Conservation (phyloP, 1,284 basidiomycete species). For the Cutaneotrichosporon sp. region DNA sequence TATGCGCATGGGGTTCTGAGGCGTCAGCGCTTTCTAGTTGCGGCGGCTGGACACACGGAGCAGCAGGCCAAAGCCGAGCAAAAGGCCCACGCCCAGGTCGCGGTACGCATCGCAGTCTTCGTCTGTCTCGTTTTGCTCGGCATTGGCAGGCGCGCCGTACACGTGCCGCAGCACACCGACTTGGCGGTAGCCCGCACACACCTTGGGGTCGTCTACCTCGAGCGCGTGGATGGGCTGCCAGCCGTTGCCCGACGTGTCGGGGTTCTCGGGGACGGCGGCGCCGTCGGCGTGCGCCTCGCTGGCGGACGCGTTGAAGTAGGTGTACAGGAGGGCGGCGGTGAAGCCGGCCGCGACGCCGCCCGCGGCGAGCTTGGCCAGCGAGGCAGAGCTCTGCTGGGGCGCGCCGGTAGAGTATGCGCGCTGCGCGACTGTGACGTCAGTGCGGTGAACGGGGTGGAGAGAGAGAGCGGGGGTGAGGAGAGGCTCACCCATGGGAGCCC, state of each 20-base stretch:
- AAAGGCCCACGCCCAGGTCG: constrained; percentile 9
- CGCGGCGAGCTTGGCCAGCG: constrained; percentile 10
- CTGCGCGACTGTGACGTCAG: too few relatives aligned
- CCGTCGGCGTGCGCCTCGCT: constrained; percentile 31
- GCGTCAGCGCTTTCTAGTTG: not conserved
- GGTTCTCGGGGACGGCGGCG: constrained; percentile 33
- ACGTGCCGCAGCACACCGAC: constrained; percentile 8
- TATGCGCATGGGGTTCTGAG: constrained; percentile 67
- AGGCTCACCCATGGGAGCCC: constrained; percentile 11
- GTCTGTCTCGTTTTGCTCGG: not conserved
- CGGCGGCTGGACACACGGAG: constrained; percentile 16
- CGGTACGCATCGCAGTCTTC: constrained; percentile 8
- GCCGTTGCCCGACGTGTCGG: constrained; percentile 37
- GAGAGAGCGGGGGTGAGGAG: not conserved
- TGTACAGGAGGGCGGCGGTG: constrained; percentile 10
- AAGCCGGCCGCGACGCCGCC: constrained; percentile 19
- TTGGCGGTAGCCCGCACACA: constrained; percentile 29
- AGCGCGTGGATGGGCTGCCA: constrained; percentile 45
- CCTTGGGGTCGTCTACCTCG: constrained; percentile 50
- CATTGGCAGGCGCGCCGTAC: not conserved
- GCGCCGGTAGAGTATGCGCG: constrained; percentile 9
- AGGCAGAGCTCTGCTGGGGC: not conserved
- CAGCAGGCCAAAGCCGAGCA: constrained; percentile 18
- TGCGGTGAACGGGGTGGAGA: too few relatives aligned
- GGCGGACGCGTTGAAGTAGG: constrained; percentile 6